Percentiles rank a stretch among this genome's conserved stretches.
phyloP scores from a whole-genome alignment of 805 yeast genomes.

The Kodamaea restingae region DNA sequence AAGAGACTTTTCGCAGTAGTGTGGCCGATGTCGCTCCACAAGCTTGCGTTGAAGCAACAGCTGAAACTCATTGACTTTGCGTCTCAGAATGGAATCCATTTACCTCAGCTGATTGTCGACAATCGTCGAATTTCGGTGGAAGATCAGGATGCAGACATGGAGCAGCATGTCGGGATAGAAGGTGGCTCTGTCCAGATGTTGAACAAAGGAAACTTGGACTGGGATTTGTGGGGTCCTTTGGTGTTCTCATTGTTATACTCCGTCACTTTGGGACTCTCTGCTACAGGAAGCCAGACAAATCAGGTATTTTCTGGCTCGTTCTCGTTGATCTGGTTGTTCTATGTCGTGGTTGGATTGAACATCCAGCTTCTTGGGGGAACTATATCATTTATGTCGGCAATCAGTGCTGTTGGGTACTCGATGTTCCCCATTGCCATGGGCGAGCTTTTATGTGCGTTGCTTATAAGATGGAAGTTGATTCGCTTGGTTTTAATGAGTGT shows the following conservation, averaged over 20 bases:
- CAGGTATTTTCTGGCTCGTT: conserved; percentile 61
- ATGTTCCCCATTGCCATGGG: conserved; percentile 61
- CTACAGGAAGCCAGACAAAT: conserved; percentile 39
- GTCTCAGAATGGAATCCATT: conserved; percentile 28
- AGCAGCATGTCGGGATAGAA: conserved; percentile 16
- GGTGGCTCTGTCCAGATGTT: conserved; percentile 12
- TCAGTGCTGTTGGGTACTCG: conserved; percentile 68
- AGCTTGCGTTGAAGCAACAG: conserved; percentile 35
- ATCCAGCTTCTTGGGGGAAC: conserved; percentile 60
- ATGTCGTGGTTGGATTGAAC: conserved; percentile 56
- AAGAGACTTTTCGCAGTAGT: conserved; percentile 36
- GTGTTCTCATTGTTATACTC: conserved; percentile 56
- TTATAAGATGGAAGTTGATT: conserved; percentile 45
- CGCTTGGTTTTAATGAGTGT: conserved; percentile 45
- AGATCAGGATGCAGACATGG: conserved; percentile 15
- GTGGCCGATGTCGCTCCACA: conserved; percentile 41
- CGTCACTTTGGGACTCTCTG: conserved; percentile 48
- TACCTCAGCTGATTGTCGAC: conserved; percentile 32
- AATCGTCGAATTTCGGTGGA: conserved; percentile 27
- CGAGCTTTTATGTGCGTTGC: conserved; percentile 42
- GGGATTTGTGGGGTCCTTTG: conserved; percentile 74
- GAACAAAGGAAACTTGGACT: conserved; percentile 35
- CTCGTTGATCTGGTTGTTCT: conserved; percentile 60
- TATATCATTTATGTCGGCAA: conserved; percentile 62
- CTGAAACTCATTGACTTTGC: conserved; percentile 33